Conservation (phyloP, 2,329 filamentous ascomycete species). For the Fusarium setosum region DNA sequence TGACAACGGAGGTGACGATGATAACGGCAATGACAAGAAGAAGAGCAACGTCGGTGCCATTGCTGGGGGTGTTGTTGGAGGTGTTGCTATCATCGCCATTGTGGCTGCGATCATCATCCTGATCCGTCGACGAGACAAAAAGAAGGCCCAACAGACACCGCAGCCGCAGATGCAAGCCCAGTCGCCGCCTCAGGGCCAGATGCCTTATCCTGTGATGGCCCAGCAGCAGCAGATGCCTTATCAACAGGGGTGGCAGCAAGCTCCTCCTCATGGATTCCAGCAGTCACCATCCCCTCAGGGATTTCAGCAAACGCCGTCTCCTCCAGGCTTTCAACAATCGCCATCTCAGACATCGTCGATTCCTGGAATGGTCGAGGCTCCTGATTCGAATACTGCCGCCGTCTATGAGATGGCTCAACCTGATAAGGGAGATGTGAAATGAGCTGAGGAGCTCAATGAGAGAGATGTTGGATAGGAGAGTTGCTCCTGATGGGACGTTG, state of each 20-base stretch:
- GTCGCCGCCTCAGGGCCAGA: slow-evolving; percentile 11
- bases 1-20: not conserved
- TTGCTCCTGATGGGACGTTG: not conserved
- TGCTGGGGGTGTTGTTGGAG: slow-evolving; percentile 28
- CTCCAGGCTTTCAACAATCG: not conserved
- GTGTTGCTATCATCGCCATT: slow-evolving; percentile 13
- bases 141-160: not conserved
- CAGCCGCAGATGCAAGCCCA: slow-evolving; percentile 9
- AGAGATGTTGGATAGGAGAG: not conserved
- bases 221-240: slow-evolving; percentile 22
- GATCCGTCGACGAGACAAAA: slow-evolving; percentile 27
- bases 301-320: slow-evolving; percentile 16
- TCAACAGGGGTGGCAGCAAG: slow-evolving; percentile 19
- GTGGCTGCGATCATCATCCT: slow-evolving; percentile 17
- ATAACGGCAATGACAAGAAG: not conserved
- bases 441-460: not conserved
- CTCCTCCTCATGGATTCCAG: not conserved
- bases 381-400: slow-evolving; percentile 3
- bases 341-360: not conserved
- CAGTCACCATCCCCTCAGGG: slow-evolving; percentile 2
- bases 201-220: slow-evolving; percentile 7
- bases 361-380: slow-evolving; percentile 12
- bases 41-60: slow-evolving; percentile 19
- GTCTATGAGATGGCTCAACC: slow-evolving; percentile 18
- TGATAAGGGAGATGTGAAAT: slow-evolving; percentile 1